Evolutionary conservation across 805 yeast genomes (phyloP), one percentile per base, ranked within the genome.

Genomic region (Metschnikowia hibisci): DNA sequence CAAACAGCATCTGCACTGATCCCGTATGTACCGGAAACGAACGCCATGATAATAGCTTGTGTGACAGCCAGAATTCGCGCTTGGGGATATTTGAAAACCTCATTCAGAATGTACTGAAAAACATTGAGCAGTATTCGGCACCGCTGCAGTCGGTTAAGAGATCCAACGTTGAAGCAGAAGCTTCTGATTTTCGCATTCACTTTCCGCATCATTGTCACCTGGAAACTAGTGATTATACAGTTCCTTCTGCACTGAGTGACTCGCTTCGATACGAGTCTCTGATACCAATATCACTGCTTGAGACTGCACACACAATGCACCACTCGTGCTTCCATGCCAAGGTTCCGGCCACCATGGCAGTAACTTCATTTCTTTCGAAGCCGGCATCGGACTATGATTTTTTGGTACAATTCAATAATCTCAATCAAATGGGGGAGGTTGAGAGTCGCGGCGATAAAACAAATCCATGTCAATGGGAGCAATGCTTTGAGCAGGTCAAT

Each of bases 401-500:
- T 47, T 58, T 62, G 41, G 60, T 63, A 32, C 69, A 65, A 47
- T 64, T 66, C 46, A 60, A 63, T 46, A 64, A 60, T 47, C 58
- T 60, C 49, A 54, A 53, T 46, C 57, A 52, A 43, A 43, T 51
- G 11, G 16, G 47, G 34, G 45, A 43, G 25, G 40, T 43, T 10
- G 38, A 29, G 12, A 18, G 20, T 11, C 33, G 39, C 29, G 28
- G 23, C 11, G 37, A 31, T 8, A 25, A 39, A 22, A 9, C 18
- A n/a, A 30, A 35, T 14, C 42, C 58, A 13, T 86, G 95, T 61
- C 76, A 79, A 57, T 87, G 95, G 95, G 80, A 78, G 38, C 69
- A 76, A 44, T 87, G 95, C 58, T 59, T 61, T 9, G 67, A 69
- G 34, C 55, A 53, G 22, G 66, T 76, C 34, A 61, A 66, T 25